These are phyloP conservation scores for Claviceps capensis DNA, from an alignment of 2,329 filamentous ascomycete species.

Conservation along the genomic window DNA sequence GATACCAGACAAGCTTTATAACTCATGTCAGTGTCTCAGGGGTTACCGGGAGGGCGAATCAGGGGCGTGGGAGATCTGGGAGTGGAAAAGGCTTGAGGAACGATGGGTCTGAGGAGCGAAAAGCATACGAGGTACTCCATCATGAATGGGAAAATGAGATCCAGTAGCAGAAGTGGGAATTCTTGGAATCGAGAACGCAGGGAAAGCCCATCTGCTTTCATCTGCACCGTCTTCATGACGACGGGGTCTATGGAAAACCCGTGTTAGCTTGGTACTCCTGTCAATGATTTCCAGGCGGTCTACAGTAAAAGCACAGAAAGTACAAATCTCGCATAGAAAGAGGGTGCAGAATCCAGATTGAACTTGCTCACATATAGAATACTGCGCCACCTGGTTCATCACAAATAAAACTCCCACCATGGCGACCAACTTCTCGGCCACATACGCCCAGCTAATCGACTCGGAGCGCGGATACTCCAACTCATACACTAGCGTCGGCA, in stretches of 20 bases:
- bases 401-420: conserved; percentile 61
- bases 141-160: conserved; percentile 66
- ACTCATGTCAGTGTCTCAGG: not conserved
- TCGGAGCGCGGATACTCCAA: conserved; percentile 60
- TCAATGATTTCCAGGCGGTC: not conserved
- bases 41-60: too few species aligned
- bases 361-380: conserved; percentile 44
- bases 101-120: not conserved
- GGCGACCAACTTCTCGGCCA: conserved; percentile 56
- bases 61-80: too few species aligned
- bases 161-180: conserved; percentile 63
- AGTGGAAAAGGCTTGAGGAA: too few species aligned
- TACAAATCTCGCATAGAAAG: not conserved
- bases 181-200: conserved; percentile 46
- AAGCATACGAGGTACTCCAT: conserved; percentile 52
- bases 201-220: conserved; percentile 53
- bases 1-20: conserved; percentile 51
- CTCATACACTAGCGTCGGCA: conserved; percentile 70
- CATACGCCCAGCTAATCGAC: conserved; percentile 59
- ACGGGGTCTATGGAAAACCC: conserved; percentile 39
- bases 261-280: conserved; percentile 3
- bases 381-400: conserved; percentile 67
- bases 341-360: not conserved
- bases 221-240: conserved; percentile 49
- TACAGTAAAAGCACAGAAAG: not conserved